phyloP scores from a whole-genome alignment of 176 grass and related monocot genomes.

The Puya raimondii region DNA sequence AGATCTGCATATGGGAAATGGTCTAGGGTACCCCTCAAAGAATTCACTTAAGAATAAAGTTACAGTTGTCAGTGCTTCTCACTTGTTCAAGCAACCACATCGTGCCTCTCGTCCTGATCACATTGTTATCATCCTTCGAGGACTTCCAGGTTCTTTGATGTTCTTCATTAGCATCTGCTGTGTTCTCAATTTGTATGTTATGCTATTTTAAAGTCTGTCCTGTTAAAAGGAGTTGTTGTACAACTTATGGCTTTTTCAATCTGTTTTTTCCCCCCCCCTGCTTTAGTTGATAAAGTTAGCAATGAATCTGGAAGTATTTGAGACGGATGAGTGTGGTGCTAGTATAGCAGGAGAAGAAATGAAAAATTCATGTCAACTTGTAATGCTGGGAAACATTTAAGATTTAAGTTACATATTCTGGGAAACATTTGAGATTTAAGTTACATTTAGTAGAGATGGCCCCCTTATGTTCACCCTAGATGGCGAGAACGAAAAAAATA shows the following conservation, averaged over 20 bases:
- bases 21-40: conserved; percentile 10
- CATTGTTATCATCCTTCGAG: conserved; percentile 89
- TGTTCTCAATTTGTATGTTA: not conserved
- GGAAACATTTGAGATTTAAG: no score
- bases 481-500: not conserved
- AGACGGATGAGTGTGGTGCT: not conserved
- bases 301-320: not conserved
- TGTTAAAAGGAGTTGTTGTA: not conserved
- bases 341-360: no score
- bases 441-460: no score
- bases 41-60: conserved; percentile 31
- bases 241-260: not conserved
- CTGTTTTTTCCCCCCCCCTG: no score
- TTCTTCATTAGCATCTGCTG: conserved; percentile 9
- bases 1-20: conserved; percentile 31
- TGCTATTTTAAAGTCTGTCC: not conserved
- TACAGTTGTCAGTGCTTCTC: conserved; percentile 47
- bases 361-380: no score
- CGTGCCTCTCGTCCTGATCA: conserved; percentile 75
- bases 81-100: conserved; percentile 77
- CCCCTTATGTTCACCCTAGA: not conserved
- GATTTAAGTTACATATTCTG: no score
- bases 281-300: not conserved
- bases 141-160: conserved; percentile 67
- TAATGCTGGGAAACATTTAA: no score